phyloP scores from a whole-genome alignment of 2,329 filamentous ascomycete genomes.

The Sporothrix phasma region DNA sequence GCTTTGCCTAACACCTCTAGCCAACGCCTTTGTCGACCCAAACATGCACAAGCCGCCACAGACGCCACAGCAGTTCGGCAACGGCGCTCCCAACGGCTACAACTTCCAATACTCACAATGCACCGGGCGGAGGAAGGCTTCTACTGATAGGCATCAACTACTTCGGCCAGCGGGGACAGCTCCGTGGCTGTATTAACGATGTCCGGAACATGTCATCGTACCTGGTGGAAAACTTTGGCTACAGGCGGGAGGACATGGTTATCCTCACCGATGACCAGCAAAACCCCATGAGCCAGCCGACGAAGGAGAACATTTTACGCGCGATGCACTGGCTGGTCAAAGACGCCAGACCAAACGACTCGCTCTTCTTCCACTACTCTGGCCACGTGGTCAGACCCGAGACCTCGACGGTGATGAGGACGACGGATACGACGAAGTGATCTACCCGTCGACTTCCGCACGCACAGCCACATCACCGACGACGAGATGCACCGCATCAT shows the following conservation, averaged over 20 bases:
- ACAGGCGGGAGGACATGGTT: slow-evolving; percentile 94
- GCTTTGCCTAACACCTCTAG: neutral
- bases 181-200: slow-evolving; percentile 92
- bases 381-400: slow-evolving; percentile 71
- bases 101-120: slow-evolving; percentile 87
- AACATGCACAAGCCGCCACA: slow-evolving; percentile 14
- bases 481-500: slow-evolving; percentile 71
- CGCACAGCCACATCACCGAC: slow-evolving; percentile 62
- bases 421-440: slow-evolving; percentile 74
- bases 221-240: slow-evolving; percentile 78
- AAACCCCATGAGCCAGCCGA: slow-evolving; percentile 93
- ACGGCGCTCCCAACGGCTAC: slow-evolving; percentile 71
- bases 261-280: slow-evolving; percentile 93
- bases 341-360: slow-evolving; percentile 84
- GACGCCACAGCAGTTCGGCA: slow-evolving; percentile 34
- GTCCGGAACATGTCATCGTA: slow-evolving; percentile 95
- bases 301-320: slow-evolving; percentile 86
- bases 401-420: slow-evolving; percentile 72
- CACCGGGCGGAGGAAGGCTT: slow-evolving; percentile 78
- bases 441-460: slow-evolving; percentile 78
- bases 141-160: slow-evolving; percentile 94
- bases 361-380: slow-evolving; percentile 95
- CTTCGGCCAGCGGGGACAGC: slow-evolving; percentile 79
- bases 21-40: slow-evolving; percentile 6
- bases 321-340: slow-evolving; percentile 99